Conservation (phyloP, 2,329 filamentous ascomycete genomes). For the Plenodomus tracheiphilus region DNA sequence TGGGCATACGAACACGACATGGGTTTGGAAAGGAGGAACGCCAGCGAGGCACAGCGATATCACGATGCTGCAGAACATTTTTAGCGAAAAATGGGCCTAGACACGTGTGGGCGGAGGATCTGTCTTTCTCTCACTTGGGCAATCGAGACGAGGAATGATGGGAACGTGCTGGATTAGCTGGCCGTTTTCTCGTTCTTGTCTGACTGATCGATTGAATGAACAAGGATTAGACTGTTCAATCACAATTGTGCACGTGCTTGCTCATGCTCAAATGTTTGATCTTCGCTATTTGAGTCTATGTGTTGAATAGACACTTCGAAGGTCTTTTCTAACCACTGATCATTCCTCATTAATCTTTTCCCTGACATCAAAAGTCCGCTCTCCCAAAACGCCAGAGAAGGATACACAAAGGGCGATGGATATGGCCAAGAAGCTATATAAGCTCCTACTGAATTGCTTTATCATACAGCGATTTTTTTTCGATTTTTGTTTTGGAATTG, state of each 20-base stretch:
- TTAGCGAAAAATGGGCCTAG: constrained; percentile 28
- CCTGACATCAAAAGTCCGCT: too few relatives aligned
- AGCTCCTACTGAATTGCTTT: too few relatives aligned
- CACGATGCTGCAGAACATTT: constrained; percentile 25
- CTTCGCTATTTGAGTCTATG: too few relatives aligned
- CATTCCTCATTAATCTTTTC: too few relatives aligned
- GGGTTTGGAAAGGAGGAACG: constrained; percentile 12
- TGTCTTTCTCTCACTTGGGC: neutral
- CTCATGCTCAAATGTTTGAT: too few relatives aligned
- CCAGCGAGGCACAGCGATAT: neutral
- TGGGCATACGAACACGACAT: constrained; percentile 30
- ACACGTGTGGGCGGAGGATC: constrained; percentile 20
- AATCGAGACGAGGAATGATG: neutral
- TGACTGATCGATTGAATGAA: neutral
- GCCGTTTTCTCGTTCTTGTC: constrained; percentile 1
- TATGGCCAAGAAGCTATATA: too few relatives aligned
- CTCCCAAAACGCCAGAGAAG: too few relatives aligned
- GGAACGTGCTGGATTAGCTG: constrained; percentile 34
- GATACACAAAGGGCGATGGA: too few relatives aligned
- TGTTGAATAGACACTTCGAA: too few relatives aligned
- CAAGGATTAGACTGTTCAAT: neutral
- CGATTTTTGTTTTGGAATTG: too few relatives aligned
- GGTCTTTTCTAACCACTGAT: too few relatives aligned
- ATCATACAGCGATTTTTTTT: too few relatives aligned
- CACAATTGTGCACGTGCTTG: neutral